Base-by-base conservation (phyloP, 805 yeast species). In the Ogataea trehaloabstinens region DNA sequence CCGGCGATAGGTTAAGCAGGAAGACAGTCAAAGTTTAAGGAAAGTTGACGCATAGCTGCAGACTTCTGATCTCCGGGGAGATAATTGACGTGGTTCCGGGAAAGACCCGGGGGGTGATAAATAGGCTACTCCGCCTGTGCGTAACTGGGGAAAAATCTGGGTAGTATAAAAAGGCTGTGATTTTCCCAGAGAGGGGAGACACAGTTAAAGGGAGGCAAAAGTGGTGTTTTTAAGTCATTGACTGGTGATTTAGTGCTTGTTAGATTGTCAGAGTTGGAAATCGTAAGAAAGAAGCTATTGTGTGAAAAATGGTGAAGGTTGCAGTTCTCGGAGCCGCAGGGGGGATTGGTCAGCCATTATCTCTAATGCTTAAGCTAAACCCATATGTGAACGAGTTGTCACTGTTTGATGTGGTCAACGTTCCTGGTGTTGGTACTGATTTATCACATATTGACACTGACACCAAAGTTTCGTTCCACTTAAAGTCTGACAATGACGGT, bases 291-390 rank as follows among this genome's bases (percentile, higher is more conserved):
- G n/a, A n/a, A n/a, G n/a, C n/a, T n/a, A n/a, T n/a, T n/a, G n/a
- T n/a, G n/a, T n/a, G 15, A 33, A 35, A 21, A 19, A 49, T 49
- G 53, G 45, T 45, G 19, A 49, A 49, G 44, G 53, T 86, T 38
- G 76, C 95, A 45, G 89, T 87, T 42, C 73, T 81, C 35, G 96
- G 96, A 49, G 95, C 95, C 43, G 87, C 90, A 35, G 95, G 95
- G 53, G 96, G 96, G 45, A 88, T 88, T 59, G 96, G 96, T 40
- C 96, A 89, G 71, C 95, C 96, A 30, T 73, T 88, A 45, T 86
- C 95, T 11, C 76, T 89, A 39, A 73, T 88, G 47, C 70, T 88
- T 52, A 88, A 88, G 65, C 68, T 87, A 44, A 77, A 80, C 52
- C 78, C 78, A 28, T 69, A 72, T 38, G 73, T 82, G 34, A 70